Evolutionary conservation across 129 eudicot genomes (phyloP), one percentile per base, ranked within the genome.

Genomic region (Arctium minus): DNA sequence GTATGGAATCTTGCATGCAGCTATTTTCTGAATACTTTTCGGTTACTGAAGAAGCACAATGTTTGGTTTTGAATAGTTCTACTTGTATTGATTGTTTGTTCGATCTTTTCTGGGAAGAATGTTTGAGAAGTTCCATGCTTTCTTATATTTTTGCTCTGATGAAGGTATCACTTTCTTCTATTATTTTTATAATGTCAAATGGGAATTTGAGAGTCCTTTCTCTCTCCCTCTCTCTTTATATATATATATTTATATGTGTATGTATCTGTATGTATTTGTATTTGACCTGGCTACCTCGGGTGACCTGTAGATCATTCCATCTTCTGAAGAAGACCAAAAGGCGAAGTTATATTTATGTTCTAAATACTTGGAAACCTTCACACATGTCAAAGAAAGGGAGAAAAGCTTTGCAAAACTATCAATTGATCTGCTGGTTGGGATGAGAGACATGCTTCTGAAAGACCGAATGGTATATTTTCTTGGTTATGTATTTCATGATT

Each of bases 41-140:
- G 3, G 88, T 82, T 22, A 89, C 94, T 10, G 96, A 93, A 80
- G 98, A 92, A 88, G 97, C 92, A 70, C 90, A 87, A 83, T 72
- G 29, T 84, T 81, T 86, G 86, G 85, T 93, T 83, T 90, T 96
- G 86, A 87, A 86, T 73, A 96, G 92, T 88, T 82, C 91, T 8
- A 78, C 88, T 36, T 93, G 99, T 87, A 83, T 93, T 68, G 92
- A 86, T 83, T 89, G 96, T 85, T 85, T 96, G 75, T 92, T 93
- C 73, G 96, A 93, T 73, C 92, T 96, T 82, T 96, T 96, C 77
- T 96, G 99, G 99, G 94, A 92, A 76, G 92, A 92, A 74, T 76
- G 83, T 84, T 79, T 92, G 86, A 96, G 97, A 89, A 87, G 88
- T 69, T 89, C 81, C 40, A 88, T 96, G 90, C 98, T 96, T 80